Conservation (phyloP, 495 filamentous ascomycete genomes). For the Durotheca rogersii region DNA sequence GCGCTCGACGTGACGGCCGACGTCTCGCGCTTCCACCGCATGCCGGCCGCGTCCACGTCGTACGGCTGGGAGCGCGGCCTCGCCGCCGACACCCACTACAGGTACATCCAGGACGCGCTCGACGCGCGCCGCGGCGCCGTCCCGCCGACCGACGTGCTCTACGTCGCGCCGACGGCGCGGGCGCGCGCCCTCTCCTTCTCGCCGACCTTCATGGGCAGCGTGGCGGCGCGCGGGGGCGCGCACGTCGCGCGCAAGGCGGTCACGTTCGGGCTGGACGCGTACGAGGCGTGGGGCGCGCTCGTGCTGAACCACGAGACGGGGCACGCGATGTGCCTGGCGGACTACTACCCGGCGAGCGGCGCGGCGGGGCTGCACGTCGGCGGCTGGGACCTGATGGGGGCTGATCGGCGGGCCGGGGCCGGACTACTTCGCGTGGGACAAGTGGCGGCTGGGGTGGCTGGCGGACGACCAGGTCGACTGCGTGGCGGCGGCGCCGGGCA, state of each 20-base stretch:
- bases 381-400: slow-evolving; percentile 41
- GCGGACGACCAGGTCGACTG: slow-evolving; percentile 34
- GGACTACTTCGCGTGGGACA: slow-evolving; percentile 40
- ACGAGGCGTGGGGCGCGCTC: slow-evolving; percentile 29
- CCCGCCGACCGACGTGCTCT: slow-evolving; percentile 30
- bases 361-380: slow-evolving; percentile 34
- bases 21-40: slow-evolving; percentile 36
- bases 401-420: slow-evolving; percentile 37
- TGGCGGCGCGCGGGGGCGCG: slow-evolving; percentile 26
- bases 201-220: slow-evolving; percentile 34
- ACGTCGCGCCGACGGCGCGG: slow-evolving; percentile 33
- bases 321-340: slow-evolving; percentile 38
- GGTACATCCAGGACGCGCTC: slow-evolving; percentile 36
- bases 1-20: slow-evolving; percentile 31
- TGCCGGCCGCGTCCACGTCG: slow-evolving; percentile 23
- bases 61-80: slow-evolving; percentile 34
- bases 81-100: slow-evolving; percentile 23
- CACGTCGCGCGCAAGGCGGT: slow-evolving; percentile 32
- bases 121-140: slow-evolving; percentile 27
- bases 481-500: slow-evolving; percentile 13
- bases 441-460: slow-evolving; percentile 38
- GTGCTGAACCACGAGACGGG: slow-evolving; percentile 39
- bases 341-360: slow-evolving; percentile 33
- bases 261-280: slow-evolving; percentile 35
- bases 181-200: slow-evolving; percentile 32